A percentile compares a stretch with the other conserved stretches of the same genome.
These are phyloP conservation scores for Lecanicillium sp. DNA, from an alignment of 2,329 filamentous ascomycete species.

Conservation along the genomic window DNA sequence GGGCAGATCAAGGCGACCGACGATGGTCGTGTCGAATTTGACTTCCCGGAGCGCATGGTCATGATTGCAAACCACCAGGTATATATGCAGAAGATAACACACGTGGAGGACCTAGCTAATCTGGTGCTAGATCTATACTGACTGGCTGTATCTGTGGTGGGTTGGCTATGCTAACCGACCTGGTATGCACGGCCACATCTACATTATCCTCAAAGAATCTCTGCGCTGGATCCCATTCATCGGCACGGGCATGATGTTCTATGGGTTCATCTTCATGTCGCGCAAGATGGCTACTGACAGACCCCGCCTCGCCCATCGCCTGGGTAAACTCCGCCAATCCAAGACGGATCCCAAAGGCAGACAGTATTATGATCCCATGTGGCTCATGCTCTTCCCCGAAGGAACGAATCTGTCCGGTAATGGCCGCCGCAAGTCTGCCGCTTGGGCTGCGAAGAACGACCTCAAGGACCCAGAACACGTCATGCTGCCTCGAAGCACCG, in stretches of 20 bases:
- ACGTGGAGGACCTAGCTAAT: too few species aligned
- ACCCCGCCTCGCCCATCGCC: conserved; percentile 64
- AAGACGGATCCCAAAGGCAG: conserved; percentile 46
- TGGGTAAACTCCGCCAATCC: conserved; percentile 58
- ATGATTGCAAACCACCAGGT: conserved; percentile 84
- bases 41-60: conserved; percentile 74
- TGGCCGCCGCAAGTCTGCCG: conserved; percentile 60
- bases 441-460: conserved; percentile 70
- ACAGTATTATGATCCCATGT: conserved; percentile 69
- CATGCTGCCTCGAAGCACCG: conserved; percentile 72
- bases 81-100: conserved; percentile 10
- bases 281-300: conserved; percentile 79
- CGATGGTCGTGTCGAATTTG: conserved; percentile 68
- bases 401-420: conserved; percentile 74
- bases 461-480: conserved; percentile 66
- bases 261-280: conserved; percentile 87
- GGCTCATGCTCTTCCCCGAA: conserved; percentile 82
- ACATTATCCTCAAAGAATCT: conserved; percentile 86
- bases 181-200: conserved; percentile 75
- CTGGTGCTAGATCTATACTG: conserved; percentile 83
- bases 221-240: conserved; percentile 74
- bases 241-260: conserved; percentile 76
- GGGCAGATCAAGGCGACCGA: conserved; percentile 63
- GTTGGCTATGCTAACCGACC: conserved; percentile 72
- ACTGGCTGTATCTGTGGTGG: conserved; percentile 94